Evolutionary conservation across 1,139 yeast species (phyloP).

Genomic region (Zygoascus sp.): DNA sequence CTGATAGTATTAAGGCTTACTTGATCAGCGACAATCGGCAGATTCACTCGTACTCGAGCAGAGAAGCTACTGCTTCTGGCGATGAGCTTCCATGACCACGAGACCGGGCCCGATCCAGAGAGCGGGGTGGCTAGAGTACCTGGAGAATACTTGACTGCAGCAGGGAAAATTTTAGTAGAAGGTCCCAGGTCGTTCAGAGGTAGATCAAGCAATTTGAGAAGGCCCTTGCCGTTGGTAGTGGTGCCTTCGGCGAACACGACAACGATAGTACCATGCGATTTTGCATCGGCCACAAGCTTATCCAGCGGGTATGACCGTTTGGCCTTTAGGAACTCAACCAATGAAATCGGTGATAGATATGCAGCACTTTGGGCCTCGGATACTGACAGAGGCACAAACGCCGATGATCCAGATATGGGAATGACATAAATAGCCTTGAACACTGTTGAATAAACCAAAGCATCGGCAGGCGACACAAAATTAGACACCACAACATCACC

Average conservation of each 20-base stretch:
- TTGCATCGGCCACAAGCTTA: conserved; percentile 25
- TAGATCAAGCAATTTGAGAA: conserved; percentile 29
- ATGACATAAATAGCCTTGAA: conserved; percentile 25
- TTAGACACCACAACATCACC: conserved; percentile 38
- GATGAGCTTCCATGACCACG: conserved; percentile 13
- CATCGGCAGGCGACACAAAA: conserved; percentile 39
- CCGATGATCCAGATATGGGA: conserved; percentile 24
- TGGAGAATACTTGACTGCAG: conserved; percentile 35
- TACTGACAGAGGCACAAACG: conserved; percentile 15
- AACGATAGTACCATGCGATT: conserved; percentile 24
- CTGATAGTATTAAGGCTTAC: conserved; percentile 1
- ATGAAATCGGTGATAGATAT: background rate
- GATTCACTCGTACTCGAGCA: conserved; percentile 27
- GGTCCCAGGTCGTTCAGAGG: conserved; percentile 15
- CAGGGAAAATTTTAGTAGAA: conserved; percentile 26
- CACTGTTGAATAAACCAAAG: conserved; percentile 29
- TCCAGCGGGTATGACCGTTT: conserved; percentile 14
- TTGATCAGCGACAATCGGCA: conserved; percentile 17
- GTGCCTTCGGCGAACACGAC: conserved; percentile 39
- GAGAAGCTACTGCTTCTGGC: conserved; percentile 20
- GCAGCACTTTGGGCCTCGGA: conserved; percentile 11
- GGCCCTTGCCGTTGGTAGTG: conserved; percentile 40
- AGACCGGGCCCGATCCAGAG: conserved; percentile 18
- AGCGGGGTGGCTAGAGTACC: conserved; percentile 26
- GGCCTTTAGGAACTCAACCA: background rate